Evolutionary conservation across 2,329 filamentous ascomycete genomes (phyloP), one percentile per base, ranked within the genome.

Genomic region (Cordyceps javanica): DNA sequence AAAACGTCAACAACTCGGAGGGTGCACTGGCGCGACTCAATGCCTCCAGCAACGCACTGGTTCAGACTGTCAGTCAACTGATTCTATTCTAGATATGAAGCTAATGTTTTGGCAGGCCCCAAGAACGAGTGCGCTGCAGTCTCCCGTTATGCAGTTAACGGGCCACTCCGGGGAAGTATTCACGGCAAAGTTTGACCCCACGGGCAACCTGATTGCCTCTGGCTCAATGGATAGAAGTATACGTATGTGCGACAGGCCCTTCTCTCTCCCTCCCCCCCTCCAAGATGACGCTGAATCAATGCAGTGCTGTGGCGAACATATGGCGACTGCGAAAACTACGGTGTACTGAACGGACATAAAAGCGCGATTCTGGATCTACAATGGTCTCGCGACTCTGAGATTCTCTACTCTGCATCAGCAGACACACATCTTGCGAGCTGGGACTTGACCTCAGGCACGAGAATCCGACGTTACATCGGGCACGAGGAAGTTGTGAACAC

Each of bases 401-500:
- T 93, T 42, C 73, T 99, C 53, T 97, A 93, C 69, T 94, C 93
- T 8, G 92, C 92, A 45, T 96, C 92, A 34, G 92, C 94, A 63
- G 94, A 99, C 70, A 92, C 86, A 82, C 90, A 92, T 64, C 80
- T 97, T 30, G 92, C 92, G 39, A 96, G 90, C 70, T 99, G 93
- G 93, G 93, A 99, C 68, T 75, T 96, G 42, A 93, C 94, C 63
- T 92, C 90, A 0, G 93, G 93, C n/a, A 83, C 88, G 63, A 85
- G 94, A 67, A 96, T 97, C 81, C 88, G 94, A 62, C 84, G 90
- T 68, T 95, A 99, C 68, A 78, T 91, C 11, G 94, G 94, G 1
- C 94, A 99, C 68, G 92, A 97, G 67, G 93, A 97, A 70, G 83
- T 97, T n/a, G 87, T 99, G 76, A 99, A 97, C 72, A 83, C 88